Conservation (phyloP, 2,329 filamentous ascomycete genomes). For the Rhynchosporium graminicola region DNA sequence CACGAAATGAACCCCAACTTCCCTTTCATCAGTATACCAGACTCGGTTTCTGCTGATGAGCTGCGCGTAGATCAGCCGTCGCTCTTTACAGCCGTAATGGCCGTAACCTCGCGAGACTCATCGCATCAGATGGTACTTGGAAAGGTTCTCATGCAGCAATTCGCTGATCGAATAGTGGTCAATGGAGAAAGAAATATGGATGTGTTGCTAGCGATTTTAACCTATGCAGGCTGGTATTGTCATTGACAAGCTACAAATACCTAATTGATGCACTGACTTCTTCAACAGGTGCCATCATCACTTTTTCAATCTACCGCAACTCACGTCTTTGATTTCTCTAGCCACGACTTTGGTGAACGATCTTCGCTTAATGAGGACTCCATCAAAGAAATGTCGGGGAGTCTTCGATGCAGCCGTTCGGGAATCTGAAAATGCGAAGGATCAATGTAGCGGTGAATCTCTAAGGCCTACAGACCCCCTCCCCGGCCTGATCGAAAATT, state of each 20-base stretch:
- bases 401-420: constrained; percentile 17
- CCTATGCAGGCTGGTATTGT: constrained; percentile 27
- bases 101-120: constrained; percentile 22
- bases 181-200: constrained; percentile 27
- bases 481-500: constrained; percentile 22
- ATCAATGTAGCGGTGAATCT: neutral
- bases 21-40: constrained; percentile 30
- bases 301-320: constrained; percentile 20
- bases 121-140: constrained; percentile 19
- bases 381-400: neutral
- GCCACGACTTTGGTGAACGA: constrained; percentile 26
- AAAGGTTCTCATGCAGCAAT: constrained; percentile 21
- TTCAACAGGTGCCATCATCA: constrained; percentile 24
- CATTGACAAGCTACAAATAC: neutral
- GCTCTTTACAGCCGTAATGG: constrained; percentile 29
- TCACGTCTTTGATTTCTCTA: constrained; percentile 23
- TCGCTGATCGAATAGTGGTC: constrained; percentile 25
- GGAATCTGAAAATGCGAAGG: neutral
- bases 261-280: neutral
- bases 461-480: neutral
- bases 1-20: constrained; percentile 28
- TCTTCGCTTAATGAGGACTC: constrained; percentile 23
- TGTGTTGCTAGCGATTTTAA: constrained; percentile 25
- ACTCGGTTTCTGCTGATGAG: constrained; percentile 12
- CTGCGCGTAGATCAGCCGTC: constrained; percentile 27